Evolutionary conservation across 2,329 filamentous ascomycete species (phyloP), one percentile per base, ranked within the genome.

Genomic region (Aspergillus tanneri): DNA sequence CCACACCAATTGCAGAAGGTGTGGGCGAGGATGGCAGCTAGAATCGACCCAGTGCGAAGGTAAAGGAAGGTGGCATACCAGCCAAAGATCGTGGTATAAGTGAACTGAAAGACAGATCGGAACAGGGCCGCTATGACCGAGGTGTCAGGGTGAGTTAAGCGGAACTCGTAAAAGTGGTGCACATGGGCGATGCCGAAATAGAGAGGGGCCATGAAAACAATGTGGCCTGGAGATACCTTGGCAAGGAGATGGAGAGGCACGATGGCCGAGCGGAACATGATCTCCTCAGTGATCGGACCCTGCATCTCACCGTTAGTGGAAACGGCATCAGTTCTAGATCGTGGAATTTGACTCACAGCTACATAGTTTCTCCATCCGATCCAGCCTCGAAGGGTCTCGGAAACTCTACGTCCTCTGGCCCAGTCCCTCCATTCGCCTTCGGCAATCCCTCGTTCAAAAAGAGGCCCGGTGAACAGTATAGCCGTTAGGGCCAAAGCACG

Each of bases 101-200:
- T 77, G 61, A 99, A 86, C 66, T 97, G 93, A 56, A 97, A 79
- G 9, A 90, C 56, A 2, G 89, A 90, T 41, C 89, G 84, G 22
- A 87, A 64, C 5, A 93, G 62, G 5, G 86, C 83, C 2, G 81
- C 77, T 1, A 77, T 56, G 10, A 85, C 63, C 0, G 88, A 81
- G 2, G 86, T 83, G 53, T 82, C 77, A 7, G 89, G 88, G 60
- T 95, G 83, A 1, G 87, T 88, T 48, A 95, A 77, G 47, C 87
- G 81, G 70, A 95, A 96, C 72, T 97, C 93, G 74, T 96, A 95
- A 68, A 95, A 90, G 72, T 99, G 93, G 71, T 99, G 92, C 39
- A 95, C 72, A 72, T 99, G 93, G 6, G 93, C 91, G 36, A 96
- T 83, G 43, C 92, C 92, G 65, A 97, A 97, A 67, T 96, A 86